Base-by-base conservation (phyloP, 495 filamentous ascomycete species). In the Neurospora sp. region DNA sequence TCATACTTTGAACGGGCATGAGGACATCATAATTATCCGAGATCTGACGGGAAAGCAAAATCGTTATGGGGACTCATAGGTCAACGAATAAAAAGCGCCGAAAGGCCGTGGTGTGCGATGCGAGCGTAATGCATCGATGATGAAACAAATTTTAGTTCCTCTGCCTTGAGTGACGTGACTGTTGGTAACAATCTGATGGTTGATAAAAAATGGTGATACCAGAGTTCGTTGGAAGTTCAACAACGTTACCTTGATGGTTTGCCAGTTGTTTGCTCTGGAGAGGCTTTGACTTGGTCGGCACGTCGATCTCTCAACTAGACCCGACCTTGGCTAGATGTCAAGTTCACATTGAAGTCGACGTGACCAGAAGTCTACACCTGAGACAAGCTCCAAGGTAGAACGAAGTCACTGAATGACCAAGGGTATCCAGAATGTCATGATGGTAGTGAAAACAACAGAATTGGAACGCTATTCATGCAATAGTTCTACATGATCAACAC, bases 61-160 rank as follows among this genome's bases (percentile, higher is more conserved):
- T 9, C 27, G 53, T 66, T 66, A 35, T 66, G 53, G 53, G 53
- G 53, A 66, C 53, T 66, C 53, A 61, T 66, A 66, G 53, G 53
- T 66, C 53, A 35, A 66, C 53, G 53, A 66, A 35, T 66, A 66
- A 66, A 66, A 66, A 66, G 53, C 53, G 53, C 53, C 53, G 53
- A 66, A 66, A 66, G 53, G 53, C 53, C 53, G 53, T 66, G 53
- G 53, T 66, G 53, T 66, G 53, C 53, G 53, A 66, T 66, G 53
- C 53, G 53, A 66, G 53, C 53, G 53, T 66, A 66, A 66, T 66
- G 53, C 53, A 66, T 66, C 53, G 53, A 66, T 61, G 53, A 61
- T 35, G 53, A 66, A 66, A 66, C 53, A 61, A 61, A 27, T 3
- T 18, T 18, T 1, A 9, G 27, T 66, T 35, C 53, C 53, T 66